phyloP scores from a whole-genome alignment of 2,329 filamentous ascomycete genomes.

The Talaromyces marneffei region DNA sequence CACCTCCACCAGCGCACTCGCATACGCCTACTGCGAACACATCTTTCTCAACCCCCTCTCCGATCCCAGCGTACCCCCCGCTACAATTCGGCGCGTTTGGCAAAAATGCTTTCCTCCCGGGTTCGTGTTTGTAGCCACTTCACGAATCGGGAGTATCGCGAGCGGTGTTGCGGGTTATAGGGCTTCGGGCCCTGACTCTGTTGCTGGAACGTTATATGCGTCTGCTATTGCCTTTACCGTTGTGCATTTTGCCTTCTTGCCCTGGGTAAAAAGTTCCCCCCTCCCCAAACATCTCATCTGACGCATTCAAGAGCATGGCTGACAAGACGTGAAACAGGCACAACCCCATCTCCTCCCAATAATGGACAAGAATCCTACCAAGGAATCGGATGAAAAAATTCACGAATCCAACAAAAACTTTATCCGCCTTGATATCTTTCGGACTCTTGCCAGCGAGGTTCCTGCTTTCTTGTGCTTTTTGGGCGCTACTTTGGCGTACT shows the following conservation, averaged over 20 bases:
- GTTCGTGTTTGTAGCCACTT: neutral
- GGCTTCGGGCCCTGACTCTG: neutral
- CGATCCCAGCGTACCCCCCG: neutral
- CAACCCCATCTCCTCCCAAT: neutral
- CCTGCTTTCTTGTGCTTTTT: slow-evolving; percentile 9
- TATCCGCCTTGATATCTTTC: neutral
- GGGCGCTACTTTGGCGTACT: slow-evolving; percentile 4
- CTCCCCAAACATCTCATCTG: too few relatives aligned
- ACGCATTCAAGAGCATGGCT: neutral
- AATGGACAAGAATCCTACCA: neutral
- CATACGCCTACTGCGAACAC: slow-evolving; percentile 3
- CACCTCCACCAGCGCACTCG: slow-evolving; percentile 7
- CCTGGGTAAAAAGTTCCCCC: neutral
- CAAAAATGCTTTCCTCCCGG: neutral
- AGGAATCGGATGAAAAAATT: slow-evolving; percentile 2
- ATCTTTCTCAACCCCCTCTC: slow-evolving; percentile 2
- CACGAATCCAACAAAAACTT: neutral
- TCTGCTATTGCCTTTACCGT: slow-evolving; percentile 1
- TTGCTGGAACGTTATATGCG: neutral
- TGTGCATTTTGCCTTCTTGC: slow-evolving; percentile 7
- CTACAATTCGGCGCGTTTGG: neutral
- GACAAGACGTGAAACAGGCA: neutral
- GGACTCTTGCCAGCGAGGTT: slow-evolving; percentile 3
- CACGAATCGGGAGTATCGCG: neutral
- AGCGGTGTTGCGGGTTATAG: slow-evolving; percentile 7